Base-by-base conservation (phyloP, 2,329 filamentous ascomycete genomes). In the Pseudogymnoascus verrucosus region DNA sequence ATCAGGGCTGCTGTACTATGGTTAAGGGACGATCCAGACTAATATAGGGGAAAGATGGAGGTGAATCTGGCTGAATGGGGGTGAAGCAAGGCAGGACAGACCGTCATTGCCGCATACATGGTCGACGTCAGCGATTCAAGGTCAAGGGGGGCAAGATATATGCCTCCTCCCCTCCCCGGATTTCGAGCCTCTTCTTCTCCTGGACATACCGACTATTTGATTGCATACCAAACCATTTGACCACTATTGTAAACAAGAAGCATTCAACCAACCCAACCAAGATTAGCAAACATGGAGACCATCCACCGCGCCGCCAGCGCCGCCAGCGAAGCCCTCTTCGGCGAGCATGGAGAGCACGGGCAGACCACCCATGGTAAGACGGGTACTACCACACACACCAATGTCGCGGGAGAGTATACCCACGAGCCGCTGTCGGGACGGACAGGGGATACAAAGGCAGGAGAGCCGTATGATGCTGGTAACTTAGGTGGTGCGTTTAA, bases 401-500 rank as follows among this genome's bases (percentile, higher is more conserved):
- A 54, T 10, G 23, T 14, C 23, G 14, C 44, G 1, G 23, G 14
- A 28, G 44, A 54, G 44, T 1, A 2, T n/a, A 54, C 14, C 44
- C 44, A 54, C 68, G 91, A 96, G 76, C 91, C 91, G 16, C 74
- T 92, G 51, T 89, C 89, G 19, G 91, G 91, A 21, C 78, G 84
- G 61, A 78, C 81, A 64, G 91, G 91, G 40, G 78, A 88, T 72
- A 88, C 89, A 4, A 81, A 82, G 23, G 80, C 80, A 47, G 84
- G 83, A 11, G 87, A 93, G 73, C 91, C 91, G 0, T 96, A 87
- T 70, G 91, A 95, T 72, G 85, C 85, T 64, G 91, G 91, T 60
- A 95, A 95, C 74, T 76, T 84, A n/a, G 81, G 84, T 78, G 82
- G 79, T 85, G 74, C 68, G 77, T 63, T 34, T 16, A 19, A 39